Percentiles rank a stretch among this genome's conserved stretches.
phyloP scores from a whole-genome alignment of 225 moss, liverwort and hornwort species.

The Neckera pumila region DNA sequence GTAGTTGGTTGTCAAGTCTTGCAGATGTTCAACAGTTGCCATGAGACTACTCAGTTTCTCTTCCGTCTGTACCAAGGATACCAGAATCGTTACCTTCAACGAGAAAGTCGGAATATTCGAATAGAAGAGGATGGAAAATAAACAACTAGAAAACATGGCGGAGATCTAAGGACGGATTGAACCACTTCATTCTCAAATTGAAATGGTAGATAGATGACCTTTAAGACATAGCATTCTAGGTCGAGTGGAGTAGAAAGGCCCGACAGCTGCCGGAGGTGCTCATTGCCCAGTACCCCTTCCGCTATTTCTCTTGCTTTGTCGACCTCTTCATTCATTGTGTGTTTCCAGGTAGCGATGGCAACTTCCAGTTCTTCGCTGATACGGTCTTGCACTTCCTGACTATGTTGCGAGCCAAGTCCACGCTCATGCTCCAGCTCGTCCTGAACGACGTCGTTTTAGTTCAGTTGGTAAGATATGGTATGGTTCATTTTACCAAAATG shows the following conservation, averaged over 20 bases:
- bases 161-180: not conserved
- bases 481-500: not conserved
- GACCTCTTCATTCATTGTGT: not conserved
- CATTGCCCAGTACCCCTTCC: not conserved
- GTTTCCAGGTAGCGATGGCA: not conserved
- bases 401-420: not conserved
- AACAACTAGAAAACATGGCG: not conserved
- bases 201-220: not conserved
- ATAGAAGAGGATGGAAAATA: not conserved
- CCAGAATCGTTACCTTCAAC: not conserved
- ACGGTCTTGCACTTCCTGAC: not conserved
- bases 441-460: not conserved
- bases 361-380: not conserved
- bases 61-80: not conserved
- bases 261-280: not conserved
- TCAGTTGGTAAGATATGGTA: not conserved
- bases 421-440: not conserved
- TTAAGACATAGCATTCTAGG: not conserved
- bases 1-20: not conserved
- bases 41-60: not conserved
- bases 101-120: not conserved
- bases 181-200: not conserved
- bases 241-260: not conserved
- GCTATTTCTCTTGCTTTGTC: not conserved
- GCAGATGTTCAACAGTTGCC: not conserved